A percentile compares a stretch with the other conserved stretches of the same genome.
These are phyloP conservation scores for Raddia guianensis DNA, from an alignment of 176 grass and related monocot genomes.

Conservation along the genomic window DNA sequence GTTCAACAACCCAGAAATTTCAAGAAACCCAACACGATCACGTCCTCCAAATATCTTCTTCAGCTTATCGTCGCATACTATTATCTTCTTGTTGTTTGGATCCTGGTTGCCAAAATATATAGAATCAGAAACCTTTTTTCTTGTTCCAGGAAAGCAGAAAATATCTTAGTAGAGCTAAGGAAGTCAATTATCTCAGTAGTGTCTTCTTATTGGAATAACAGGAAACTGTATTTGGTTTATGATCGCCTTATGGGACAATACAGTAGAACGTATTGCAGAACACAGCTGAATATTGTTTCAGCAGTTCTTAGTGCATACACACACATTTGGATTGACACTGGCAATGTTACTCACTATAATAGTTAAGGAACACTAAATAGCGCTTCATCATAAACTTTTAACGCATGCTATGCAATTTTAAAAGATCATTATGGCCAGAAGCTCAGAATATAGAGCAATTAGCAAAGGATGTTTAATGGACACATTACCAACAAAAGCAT, in stretches of 20 bases:
- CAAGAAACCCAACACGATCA: slow-evolving; percentile 80
- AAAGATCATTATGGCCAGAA: slow-evolving; percentile 3
- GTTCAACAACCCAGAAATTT: slow-evolving; percentile 77
- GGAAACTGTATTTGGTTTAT: background rate
- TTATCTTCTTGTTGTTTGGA: slow-evolving; percentile 74
- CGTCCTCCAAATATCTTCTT: slow-evolving; percentile 82
- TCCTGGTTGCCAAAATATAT: slow-evolving; percentile 44
- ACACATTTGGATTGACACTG: background rate
- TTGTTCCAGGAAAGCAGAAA: background rate
- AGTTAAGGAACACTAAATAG: background rate
- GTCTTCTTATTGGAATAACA: background rate
- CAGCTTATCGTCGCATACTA: slow-evolving; percentile 76
- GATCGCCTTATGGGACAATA: background rate
- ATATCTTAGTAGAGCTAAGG: slow-evolving; percentile 6
- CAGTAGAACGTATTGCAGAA: background rate
- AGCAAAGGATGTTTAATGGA: background rate
- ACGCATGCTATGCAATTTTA: background rate
- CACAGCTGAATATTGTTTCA: background rate
- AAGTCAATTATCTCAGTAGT: slow-evolving; percentile 3
- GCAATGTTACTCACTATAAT: background rate
- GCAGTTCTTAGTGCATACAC: background rate
- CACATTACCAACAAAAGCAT: background rate
- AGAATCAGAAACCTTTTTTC: slow-evolving; percentile 6
- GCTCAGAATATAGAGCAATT: background rate
- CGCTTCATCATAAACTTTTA: background rate